phyloP scores from a whole-genome alignment of 129 eudicot species.

The Flaveria sonorensis region DNA sequence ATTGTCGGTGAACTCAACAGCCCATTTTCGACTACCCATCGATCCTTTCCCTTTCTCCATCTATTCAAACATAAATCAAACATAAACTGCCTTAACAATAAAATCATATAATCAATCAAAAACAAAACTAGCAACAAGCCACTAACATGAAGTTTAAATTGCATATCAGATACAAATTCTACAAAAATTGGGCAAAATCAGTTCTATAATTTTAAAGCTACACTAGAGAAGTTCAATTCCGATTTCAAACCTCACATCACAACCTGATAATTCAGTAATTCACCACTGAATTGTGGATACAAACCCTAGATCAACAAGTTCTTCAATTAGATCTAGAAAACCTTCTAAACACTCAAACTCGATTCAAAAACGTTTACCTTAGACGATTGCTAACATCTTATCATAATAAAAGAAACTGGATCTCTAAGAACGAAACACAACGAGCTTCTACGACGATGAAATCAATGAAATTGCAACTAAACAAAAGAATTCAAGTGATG shows the following conservation, averaged over 20 bases:
- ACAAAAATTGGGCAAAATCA: not conserved
- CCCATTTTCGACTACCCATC: slow-evolving; percentile 84
- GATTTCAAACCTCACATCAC: not conserved
- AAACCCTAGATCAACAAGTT: slow-evolving; percentile 19
- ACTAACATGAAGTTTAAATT: not conserved
- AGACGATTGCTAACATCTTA: not conserved
- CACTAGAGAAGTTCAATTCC: not conserved
- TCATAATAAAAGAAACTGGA: not conserved
- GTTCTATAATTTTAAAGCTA: not conserved
- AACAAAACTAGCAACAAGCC: slow-evolving; percentile 9
- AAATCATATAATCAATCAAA: not conserved
- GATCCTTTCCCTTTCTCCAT: slow-evolving; percentile 93
- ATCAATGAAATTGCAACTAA: slow-evolving; percentile 14
- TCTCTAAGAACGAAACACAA: not conserved
- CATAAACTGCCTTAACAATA: not conserved
- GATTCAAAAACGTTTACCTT: slow-evolving; percentile 10
- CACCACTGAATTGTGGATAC: not conserved
- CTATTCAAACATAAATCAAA: slow-evolving; percentile 6
- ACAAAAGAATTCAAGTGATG: not conserved
- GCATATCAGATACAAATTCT: not conserved
- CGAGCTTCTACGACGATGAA: slow-evolving; percentile 14
- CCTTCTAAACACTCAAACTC: not conserved
- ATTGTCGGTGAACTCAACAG: slow-evolving; percentile 82
- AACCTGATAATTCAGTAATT: not conserved
- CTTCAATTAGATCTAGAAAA: slow-evolving; percentile 9